Evolutionary conservation across 768 basidiomycete genomes (phyloP), one percentile per base, ranked within the genome.

Genomic region (Lepiota venenata): DNA sequence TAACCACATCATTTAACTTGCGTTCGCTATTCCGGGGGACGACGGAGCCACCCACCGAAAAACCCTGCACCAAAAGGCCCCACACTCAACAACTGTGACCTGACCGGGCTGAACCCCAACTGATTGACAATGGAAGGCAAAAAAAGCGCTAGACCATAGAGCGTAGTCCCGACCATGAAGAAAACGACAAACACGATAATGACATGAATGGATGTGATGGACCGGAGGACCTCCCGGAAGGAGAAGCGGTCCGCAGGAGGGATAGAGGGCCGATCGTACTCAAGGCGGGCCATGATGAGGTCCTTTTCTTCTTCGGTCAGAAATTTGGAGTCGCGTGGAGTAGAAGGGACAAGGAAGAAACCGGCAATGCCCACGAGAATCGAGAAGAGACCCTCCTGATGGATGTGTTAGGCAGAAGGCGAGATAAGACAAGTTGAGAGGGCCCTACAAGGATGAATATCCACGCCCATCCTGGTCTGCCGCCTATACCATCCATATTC

Each of bases 391-490:
- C 84, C 84, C 59, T 71, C 70, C 72, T 71, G 21, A 27, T 37
- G 46, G 46, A 36, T 14, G 18, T 20, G 14, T 22, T 12, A 7
- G 1, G 9, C 27, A 11, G 10, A 6, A 25, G 8, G 16, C n/a
- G 12, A 25, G 12, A 11, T 14, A 25, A 29, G 3, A 11, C 20
- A 22, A 2, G 7, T 49, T 22, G 21, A 16, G 14, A 29, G 21
- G 43, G 16, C 55, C 61, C 18, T 40, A 69, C 67, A 29, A 69
- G 55, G 52, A 69, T 69, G 47, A 69, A 69, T 15, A 69, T 69
- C 67, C 67, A 69, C n/a, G 44, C 35, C 85, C 85, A 87, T 0
- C 81, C 85, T 1, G 77, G 71, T 50, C 68, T 74, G 4, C 81
- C 78, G 2, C 67, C 67, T 18, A 74, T 65, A 11, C 80, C 80